Conservation (phyloP, 179 eudicot genomes). For the Actinidia arguta region DNA sequence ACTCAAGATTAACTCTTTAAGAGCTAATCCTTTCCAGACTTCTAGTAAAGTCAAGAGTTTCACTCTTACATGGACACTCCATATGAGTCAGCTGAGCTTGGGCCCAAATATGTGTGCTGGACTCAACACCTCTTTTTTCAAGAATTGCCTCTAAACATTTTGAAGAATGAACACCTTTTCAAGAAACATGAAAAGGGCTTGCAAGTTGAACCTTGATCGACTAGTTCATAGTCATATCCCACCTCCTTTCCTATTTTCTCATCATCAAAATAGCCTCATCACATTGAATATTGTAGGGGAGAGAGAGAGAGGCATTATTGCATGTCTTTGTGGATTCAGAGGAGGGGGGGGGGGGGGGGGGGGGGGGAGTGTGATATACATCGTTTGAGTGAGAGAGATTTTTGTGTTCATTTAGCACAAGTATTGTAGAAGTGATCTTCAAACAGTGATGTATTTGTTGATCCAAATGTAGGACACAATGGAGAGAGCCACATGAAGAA, state of each 20-base stretch:
- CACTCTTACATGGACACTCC: too few species aligned
- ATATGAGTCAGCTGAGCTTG: too few species aligned
- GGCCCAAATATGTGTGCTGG: too few species aligned
- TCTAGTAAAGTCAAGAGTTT: too few species aligned
- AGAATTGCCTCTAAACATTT: too few species aligned
- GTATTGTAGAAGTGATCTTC: not conserved
- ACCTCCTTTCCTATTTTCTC: not conserved
- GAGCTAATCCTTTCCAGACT: too few species aligned
- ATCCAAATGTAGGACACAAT: conserved; percentile 23
- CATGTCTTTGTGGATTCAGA: not conserved
- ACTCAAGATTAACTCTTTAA: too few species aligned
- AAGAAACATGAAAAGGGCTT: not conserved
- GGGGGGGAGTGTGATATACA: not conserved
- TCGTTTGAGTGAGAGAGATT: not conserved
- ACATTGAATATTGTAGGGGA: not conserved
- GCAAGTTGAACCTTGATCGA: not conserved
- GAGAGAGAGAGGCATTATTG: not conserved
- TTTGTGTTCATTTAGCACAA: not conserved
- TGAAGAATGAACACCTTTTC: too few species aligned
- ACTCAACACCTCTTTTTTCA: too few species aligned
- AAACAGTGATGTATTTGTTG: conserved; percentile 6
- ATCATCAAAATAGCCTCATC: not conserved
- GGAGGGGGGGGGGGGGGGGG: not conserved
- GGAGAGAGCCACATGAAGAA: conserved; percentile 29
- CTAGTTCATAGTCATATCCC: not conserved